Evolutionary conservation across 495 filamentous ascomycete genomes (phyloP).

Genomic region (Xylaria sp.): DNA sequence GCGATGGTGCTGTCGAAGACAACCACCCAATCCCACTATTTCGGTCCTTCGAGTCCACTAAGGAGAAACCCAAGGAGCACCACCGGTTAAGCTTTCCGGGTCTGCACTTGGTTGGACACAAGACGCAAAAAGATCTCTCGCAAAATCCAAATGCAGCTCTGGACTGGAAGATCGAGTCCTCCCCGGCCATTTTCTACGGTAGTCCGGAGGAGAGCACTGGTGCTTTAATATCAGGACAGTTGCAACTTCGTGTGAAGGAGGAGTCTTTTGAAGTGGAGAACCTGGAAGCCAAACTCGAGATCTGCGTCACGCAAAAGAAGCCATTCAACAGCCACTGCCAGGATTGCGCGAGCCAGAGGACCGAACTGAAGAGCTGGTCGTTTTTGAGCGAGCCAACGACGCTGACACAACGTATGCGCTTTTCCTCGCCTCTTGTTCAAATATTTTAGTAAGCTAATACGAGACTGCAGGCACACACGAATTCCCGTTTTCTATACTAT

Average conservation of each 20-base stretch:
- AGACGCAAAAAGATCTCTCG: conserved; percentile 52
- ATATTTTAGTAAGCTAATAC: conserved; percentile 31
- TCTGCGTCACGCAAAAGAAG: conserved; percentile 73
- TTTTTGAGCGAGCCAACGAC: conserved; percentile 72
- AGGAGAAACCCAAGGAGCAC: conserved; percentile 42
- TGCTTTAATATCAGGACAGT: conserved; percentile 84
- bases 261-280: conserved; percentile 68
- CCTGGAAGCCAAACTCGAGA: conserved; percentile 72
- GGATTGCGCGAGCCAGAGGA: conserved; percentile 72
- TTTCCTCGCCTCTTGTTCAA: background rate
- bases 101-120: conserved; percentile 52
- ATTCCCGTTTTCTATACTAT: conserved; percentile 90
- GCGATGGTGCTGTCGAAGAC: conserved; percentile 44
- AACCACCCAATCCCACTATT: conserved; percentile 33
- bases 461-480: conserved; percentile 63
- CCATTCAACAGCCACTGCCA: conserved; percentile 79
- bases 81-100: conserved; percentile 52
- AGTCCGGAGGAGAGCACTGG: conserved; percentile 77
- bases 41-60: conserved; percentile 40
- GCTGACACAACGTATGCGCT: conserved; percentile 62
- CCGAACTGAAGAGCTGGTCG: conserved; percentile 77
- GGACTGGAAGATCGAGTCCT: conserved; percentile 84
- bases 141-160: conserved; percentile 60
- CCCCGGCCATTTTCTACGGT: conserved; percentile 86
- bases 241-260: conserved; percentile 74